Evolutionary conservation across 2,329 filamentous ascomycete species (phyloP).

Genomic region (Cladosporium velox): DNA sequence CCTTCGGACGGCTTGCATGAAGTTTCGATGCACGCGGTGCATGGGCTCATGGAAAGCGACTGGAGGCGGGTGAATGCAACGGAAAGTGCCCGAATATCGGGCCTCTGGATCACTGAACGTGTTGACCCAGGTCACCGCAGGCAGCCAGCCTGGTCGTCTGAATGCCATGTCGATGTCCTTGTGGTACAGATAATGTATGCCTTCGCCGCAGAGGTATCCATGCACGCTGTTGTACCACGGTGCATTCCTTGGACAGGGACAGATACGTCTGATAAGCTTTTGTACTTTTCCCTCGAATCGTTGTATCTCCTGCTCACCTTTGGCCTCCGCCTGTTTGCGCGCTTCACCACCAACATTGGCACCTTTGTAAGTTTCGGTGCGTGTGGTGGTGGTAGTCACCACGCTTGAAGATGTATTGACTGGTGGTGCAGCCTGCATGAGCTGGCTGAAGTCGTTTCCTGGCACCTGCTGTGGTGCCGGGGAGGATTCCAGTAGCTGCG

Average conservation of each 20-base stretch:
- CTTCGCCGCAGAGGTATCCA: neutral
- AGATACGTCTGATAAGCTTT: neutral
- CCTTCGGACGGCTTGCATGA: no score
- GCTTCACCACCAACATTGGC: constrained; percentile 1
- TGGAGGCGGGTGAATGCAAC: neutral
- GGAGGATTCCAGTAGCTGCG: neutral
- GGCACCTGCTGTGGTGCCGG: neutral
- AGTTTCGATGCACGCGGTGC: neutral
- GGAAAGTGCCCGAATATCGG: neutral
- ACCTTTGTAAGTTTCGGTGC: neutral
- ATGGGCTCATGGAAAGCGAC: neutral
- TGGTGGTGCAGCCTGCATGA: neutral
- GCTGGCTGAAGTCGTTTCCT: neutral
- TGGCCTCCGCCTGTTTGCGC: neutral
- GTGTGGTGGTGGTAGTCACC: neutral
- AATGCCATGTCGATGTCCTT: neutral
- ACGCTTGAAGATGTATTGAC: neutral
- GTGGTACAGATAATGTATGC: neutral
- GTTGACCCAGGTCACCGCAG: neutral
- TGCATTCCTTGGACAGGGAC: neutral
- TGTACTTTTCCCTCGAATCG: neutral
- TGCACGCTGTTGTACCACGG: neutral
- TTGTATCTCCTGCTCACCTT: neutral
- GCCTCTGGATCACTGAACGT: neutral
- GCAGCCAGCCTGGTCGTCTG: neutral